phyloP scores from a whole-genome alignment of 2,329 filamentous ascomycete genomes.

The Phaeosphaeriaceae sp. region DNA sequence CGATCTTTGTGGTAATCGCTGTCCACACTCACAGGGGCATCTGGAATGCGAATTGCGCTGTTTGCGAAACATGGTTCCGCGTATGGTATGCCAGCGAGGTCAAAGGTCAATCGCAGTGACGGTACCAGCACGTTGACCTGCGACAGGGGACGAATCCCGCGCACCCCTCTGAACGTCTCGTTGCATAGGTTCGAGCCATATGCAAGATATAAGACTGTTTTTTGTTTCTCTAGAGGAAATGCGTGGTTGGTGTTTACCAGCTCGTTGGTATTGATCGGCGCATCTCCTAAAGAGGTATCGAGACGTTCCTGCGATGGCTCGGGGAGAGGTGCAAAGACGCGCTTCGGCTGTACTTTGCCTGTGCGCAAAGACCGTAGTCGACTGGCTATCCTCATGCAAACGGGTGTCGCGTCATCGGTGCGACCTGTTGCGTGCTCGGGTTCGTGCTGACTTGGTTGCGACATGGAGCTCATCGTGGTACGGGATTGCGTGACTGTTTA shows the following conservation, averaged over 20 bases:
- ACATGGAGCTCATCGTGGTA: conserved; percentile 28
- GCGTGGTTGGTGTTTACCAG: conserved; percentile 20
- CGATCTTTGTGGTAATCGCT: conserved; percentile 60
- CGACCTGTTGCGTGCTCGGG: conserved; percentile 8
- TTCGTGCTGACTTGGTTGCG: conserved; percentile 8
- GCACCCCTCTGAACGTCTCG: conserved; percentile 77
- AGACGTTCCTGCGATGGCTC: conserved; percentile 37
- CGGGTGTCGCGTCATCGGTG: conserved; percentile 11
- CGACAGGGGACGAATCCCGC: conserved; percentile 82
- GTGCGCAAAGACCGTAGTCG: conserved; percentile 16
- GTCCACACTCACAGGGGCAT: conserved; percentile 13
- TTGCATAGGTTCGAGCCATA: conserved; percentile 90
- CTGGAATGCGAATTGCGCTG: conserved; percentile 63
- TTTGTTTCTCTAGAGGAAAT: conserved; percentile 35
- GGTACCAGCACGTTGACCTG: conserved; percentile 84
- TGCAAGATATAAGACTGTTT: conserved; percentile 59
- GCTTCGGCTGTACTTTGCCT: conserved; percentile 10
- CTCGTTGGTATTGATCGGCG: conserved; percentile 25
- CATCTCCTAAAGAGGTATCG: conserved; percentile 40
- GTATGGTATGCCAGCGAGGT: conserved; percentile 86
- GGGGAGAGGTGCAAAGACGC: conserved; percentile 25
- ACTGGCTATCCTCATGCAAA: conserved; percentile 14
- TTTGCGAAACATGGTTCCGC: conserved; percentile 92
- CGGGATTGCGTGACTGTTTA: conserved; percentile 37
- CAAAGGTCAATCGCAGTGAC: conserved; percentile 78